Evolutionary conservation across 495 filamentous ascomycete species (phyloP), one percentile per base, ranked within the genome.

Genomic region (Xylaria flabelliformis): DNA sequence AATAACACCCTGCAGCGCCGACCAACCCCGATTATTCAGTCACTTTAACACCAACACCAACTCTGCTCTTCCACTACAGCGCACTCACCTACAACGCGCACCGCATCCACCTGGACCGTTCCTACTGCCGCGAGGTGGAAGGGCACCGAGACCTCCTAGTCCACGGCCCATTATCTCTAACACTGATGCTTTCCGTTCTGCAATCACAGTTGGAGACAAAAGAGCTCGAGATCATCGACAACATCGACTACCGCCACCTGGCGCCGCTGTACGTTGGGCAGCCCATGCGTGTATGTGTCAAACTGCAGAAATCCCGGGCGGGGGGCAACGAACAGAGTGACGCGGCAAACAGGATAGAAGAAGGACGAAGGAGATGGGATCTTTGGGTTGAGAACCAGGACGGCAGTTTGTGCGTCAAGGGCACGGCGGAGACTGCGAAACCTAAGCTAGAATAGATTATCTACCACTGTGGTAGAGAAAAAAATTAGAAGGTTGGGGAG

Each of bases 1-100:
- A 34, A 68, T 58, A 55, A 74, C 55, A 67, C 13, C 4, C 17
- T 12, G 58, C 53, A 82, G 79, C 72, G 24, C 70, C 72, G 15
- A 65, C 67, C 24, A 1, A 79, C 12, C 86, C 91, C 4, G 83
- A 88, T n/a, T 90, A 91, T 74, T 86, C 83, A 21, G 87, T 91
- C 77, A 82, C 80, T 1, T 82, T 97, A 19, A 83, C 76, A 0
- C 93, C 93, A 0, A 90, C 89, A 19, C 81, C 86, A 4, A 82
- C 86, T 29, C 84, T 97, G 0, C 87, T 97, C 39, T 95, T 94
- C 81, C 89, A 93, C n/a, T 97, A 92, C 82, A 93, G 90, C 39
- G 93, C 93, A 0, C 86, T 97, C 21, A 94, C 91, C 6, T 94
- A 92, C 86, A 97, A 97, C 79, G 92, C 93, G 7, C 94, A 97